Evolutionary conservation across 2,329 filamentous ascomycete species (phyloP).

Genomic region (Parastagonospora avenae): DNA sequence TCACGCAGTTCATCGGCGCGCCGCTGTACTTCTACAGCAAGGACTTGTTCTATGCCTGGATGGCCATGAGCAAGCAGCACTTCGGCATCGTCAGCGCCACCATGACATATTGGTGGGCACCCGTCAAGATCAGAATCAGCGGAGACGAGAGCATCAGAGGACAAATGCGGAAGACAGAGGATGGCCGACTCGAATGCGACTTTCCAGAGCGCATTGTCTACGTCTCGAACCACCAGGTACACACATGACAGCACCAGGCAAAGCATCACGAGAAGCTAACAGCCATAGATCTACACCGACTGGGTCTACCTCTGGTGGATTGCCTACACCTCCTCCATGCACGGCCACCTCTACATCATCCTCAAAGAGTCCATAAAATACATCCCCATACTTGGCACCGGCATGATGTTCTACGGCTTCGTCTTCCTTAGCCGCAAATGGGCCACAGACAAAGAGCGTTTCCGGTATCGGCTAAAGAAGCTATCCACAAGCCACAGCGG

Average conservation of each 20-base stretch:
- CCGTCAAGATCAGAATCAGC: constrained; percentile 78
- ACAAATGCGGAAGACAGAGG: constrained; percentile 69
- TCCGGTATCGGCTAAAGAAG: constrained; percentile 75
- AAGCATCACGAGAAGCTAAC: constrained; percentile 13
- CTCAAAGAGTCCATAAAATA: constrained; percentile 85
- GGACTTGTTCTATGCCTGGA: constrained; percentile 80
- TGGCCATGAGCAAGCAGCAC: constrained; percentile 83
- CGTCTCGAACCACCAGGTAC: constrained; percentile 80
- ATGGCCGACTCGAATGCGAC: constrained; percentile 73
- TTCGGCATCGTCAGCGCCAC: constrained; percentile 78
- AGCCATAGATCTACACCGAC: constrained; percentile 75
- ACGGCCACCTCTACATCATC: constrained; percentile 88
- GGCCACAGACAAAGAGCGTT: constrained; percentile 74
- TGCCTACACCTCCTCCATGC: constrained; percentile 77
- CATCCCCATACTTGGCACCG: constrained; percentile 79
- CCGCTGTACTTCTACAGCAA: constrained; percentile 76
- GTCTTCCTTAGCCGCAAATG: constrained; percentile 94
- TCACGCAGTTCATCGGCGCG: constrained; percentile 73
- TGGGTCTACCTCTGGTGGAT: constrained; percentile 96
- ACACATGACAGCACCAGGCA: not conserved
- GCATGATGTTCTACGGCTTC: constrained; percentile 87
- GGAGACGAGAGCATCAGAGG: constrained; percentile 79
- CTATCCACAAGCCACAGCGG: constrained; percentile 59
- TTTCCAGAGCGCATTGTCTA: constrained; percentile 83
- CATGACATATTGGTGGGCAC: constrained; percentile 85